These are phyloP conservation scores for Komagataella pseudopastoris DNA, from an alignment of 805 yeast genomes.

Conservation along the genomic window DNA sequence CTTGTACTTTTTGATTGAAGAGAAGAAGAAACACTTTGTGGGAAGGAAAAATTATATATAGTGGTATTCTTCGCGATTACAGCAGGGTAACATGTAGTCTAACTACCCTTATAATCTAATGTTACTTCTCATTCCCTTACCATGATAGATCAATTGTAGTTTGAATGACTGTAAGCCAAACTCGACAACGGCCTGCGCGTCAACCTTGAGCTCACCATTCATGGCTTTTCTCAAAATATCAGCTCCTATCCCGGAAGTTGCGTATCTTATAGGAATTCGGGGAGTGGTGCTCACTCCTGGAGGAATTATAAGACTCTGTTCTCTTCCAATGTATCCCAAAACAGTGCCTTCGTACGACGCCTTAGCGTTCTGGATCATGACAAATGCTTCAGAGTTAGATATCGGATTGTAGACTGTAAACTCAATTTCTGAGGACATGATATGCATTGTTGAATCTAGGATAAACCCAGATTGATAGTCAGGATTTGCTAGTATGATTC, in stretches of 20 bases:
- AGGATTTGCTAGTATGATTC: conserved; percentile 1
- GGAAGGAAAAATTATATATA: conserved; percentile 1
- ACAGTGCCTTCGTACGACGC: conserved; percentile 33
- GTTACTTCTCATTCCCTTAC: conserved; percentile 27
- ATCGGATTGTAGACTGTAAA: conserved; percentile 42
- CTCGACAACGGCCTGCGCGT: conserved; percentile 28
- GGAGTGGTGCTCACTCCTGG: conserved; percentile 41
- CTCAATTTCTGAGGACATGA: conserved; percentile 40
- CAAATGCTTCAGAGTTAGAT: conserved; percentile 26
- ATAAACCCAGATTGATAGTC: conserved; percentile 23
- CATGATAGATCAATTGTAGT: conserved; percentile 29
- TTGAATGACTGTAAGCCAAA: conserved; percentile 25
- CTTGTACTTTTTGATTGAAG: conserved; percentile 46
- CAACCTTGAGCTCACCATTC: conserved; percentile 34
- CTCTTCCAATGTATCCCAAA: conserved; percentile 29
- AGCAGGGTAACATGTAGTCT: neutral
- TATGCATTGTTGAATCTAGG: conserved; percentile 35
- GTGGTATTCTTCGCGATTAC: neutral
- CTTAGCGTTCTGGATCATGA: conserved; percentile 28
- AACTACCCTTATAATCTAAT: conserved; percentile 15
- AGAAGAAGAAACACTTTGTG: conserved; percentile 10
- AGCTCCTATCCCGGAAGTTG: conserved; percentile 28
- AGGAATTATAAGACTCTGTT: conserved; percentile 27
- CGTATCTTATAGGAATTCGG: conserved; percentile 32
- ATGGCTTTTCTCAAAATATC: conserved; percentile 35